phyloP scores from a whole-genome alignment of 306 rosid genomes.

The Gillenia trifoliata region DNA sequence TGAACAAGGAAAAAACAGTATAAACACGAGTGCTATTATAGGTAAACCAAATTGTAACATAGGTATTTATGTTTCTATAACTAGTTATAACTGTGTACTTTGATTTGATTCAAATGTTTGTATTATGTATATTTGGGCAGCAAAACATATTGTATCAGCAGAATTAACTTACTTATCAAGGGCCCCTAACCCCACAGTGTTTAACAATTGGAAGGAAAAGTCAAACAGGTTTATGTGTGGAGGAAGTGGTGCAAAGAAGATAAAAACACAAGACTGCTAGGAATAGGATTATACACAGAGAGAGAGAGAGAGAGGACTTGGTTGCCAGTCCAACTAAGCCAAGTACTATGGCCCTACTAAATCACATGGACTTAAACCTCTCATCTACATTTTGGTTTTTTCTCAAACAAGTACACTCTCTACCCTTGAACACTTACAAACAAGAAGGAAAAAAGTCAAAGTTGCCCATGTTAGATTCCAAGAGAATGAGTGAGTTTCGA shows the following conservation, averaged over 20 bases:
- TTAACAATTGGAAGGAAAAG: slow-evolving; percentile 33
- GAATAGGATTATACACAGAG: slow-evolving; percentile 17
- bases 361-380: slow-evolving; percentile 5
- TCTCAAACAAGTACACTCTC: slow-evolving; percentile 22
- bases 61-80: slow-evolving; percentile 30
- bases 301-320: slow-evolving; percentile 1
- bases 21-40: slow-evolving; percentile 10
- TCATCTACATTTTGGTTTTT: slow-evolving; percentile 15
- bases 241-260: slow-evolving; percentile 37
- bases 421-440: slow-evolving; percentile 14
- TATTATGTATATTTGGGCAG: background rate
- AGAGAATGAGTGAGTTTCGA: background rate
- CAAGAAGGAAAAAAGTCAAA: slow-evolving; percentile 20
- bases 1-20: background rate
- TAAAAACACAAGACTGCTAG: slow-evolving; percentile 27
- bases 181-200: slow-evolving; percentile 20
- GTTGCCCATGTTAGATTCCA: slow-evolving; percentile 18
- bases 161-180: slow-evolving; percentile 25
- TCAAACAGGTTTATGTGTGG: slow-evolving; percentile 42
- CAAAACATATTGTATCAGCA: background rate
- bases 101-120: slow-evolving; percentile 21
- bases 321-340: slow-evolving; percentile 19
- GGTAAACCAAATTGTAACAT: slow-evolving; percentile 23
- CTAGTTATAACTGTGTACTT: slow-evolving; percentile 33
- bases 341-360: slow-evolving; percentile 31